A percentile compares a stretch with the other conserved stretches of the same genome.
These are phyloP conservation scores for Trichopus zeylanicus DNA, from an alignment of 116 monocot species.

Conservation along the genomic window DNA sequence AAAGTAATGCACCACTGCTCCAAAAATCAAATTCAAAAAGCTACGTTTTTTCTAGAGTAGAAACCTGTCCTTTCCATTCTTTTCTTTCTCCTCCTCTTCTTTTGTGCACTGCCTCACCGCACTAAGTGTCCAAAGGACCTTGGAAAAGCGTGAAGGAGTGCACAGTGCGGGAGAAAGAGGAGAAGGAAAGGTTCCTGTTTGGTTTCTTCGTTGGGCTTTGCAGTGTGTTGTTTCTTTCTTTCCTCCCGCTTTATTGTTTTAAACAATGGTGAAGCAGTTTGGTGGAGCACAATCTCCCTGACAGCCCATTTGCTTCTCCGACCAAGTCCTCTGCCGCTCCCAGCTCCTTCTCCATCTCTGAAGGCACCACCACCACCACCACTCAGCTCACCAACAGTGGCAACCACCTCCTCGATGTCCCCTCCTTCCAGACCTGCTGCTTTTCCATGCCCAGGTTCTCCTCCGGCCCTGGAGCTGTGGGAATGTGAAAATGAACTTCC, in stretches of 20 bases:
- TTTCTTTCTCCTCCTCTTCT: no score
- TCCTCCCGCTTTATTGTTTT: constrained; percentile 1
- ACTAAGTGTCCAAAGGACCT: no score
- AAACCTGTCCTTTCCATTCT: no score
- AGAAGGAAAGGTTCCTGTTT: not conserved
- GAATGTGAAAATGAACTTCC: constrained; percentile 18
- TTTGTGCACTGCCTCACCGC: constrained; percentile 1
- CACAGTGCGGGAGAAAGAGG: no score
- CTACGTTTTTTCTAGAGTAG: not conserved
- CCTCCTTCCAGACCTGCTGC: constrained; percentile 77
- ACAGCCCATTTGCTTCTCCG: constrained; percentile 91
- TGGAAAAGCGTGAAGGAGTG: not conserved
- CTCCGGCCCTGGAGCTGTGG: constrained; percentile 66
- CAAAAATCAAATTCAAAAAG: not conserved
- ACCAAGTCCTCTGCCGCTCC: constrained; percentile 37
- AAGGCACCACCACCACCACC: not conserved
- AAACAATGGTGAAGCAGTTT: constrained; percentile 7
- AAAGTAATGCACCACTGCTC: constrained; percentile 42
- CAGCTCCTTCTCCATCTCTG: constrained; percentile 12
- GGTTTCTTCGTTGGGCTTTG: not conserved
- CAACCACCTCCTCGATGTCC: no score
- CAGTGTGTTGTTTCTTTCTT: not conserved
- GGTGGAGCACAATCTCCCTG: constrained; percentile 82
- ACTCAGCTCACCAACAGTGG: no score
- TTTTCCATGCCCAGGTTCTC: constrained; percentile 77